Evolutionary conservation across 2,329 filamentous ascomycete species (phyloP), one percentile per base, ranked within the genome.

Genomic region (Phialemoniopsis sp.): DNA sequence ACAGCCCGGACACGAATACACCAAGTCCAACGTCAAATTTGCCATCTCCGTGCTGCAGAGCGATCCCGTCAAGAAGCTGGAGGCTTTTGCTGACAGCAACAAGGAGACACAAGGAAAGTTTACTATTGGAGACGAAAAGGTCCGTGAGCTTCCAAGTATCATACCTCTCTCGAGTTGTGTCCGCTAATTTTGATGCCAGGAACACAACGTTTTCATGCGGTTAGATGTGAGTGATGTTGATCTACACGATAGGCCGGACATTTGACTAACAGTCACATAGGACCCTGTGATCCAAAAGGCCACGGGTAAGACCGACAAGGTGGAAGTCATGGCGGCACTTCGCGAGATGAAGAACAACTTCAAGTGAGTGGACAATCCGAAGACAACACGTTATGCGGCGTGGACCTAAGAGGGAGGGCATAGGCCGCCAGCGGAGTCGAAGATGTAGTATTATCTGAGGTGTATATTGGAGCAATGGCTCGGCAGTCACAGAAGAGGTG

Each of bases 121-220:
- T 53, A 98, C 91, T 0, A 97, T 98, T 62, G 90, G 85, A 1
- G 89, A 98, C 56, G 93, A 98, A 67, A 97, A 97, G 83, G 87
- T 88, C 63, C 41, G 63, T 28, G 30, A 3, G 8, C 8, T 7
- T 18, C 4, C 3, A 15, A 29, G 16, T 16, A 16, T 10, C 6
- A 10, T 26, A 26, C 21, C 6, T 26, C 21, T 26, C 21, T 26
- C 12, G 9, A 4, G 15, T 30, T 5, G 36, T 44, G 44, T 37
- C 46, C 38, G 16, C 30, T 30, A 9, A 5, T 10, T 14, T 18
- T 16, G 17, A 21, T n/a, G n/a, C 32, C 46, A 91, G 87, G 69
- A 87, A 66, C 89, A 97, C 62, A 98, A 98, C 55, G 88, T 95
- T 2, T 98, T 98, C 56, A 97, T 98, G 93, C 78, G 87, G 50